phyloP scores from a whole-genome alignment of 2,329 filamentous ascomycete species.

The Fusarium compactum region DNA sequence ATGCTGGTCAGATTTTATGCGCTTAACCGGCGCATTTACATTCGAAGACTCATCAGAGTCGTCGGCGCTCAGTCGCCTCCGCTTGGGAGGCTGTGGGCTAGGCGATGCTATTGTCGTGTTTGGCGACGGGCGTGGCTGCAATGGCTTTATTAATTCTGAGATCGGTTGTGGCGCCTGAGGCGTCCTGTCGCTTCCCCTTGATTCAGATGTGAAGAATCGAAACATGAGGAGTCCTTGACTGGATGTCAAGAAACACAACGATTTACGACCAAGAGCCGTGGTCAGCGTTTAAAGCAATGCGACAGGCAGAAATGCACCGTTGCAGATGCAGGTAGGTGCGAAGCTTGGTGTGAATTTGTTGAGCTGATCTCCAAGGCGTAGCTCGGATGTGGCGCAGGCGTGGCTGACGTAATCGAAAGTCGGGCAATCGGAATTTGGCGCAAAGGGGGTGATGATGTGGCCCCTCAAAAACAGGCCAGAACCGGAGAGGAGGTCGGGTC shows the following conservation, averaged over 20 bases:
- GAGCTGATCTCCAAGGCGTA: slow-evolving; percentile 16
- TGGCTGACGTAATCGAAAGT: slow-evolving; percentile 54
- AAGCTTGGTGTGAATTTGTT: slow-evolving; percentile 25
- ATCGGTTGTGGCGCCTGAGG: slow-evolving; percentile 59
- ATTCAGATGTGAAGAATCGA: slow-evolving; percentile 70
- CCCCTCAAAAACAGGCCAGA: slow-evolving; percentile 48
- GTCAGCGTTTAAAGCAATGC: slow-evolving; percentile 32
- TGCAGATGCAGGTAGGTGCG: slow-evolving; percentile 13
- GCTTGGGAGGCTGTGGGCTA: slow-evolving; percentile 54
- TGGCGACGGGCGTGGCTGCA: slow-evolving; percentile 51
- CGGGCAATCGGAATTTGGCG: slow-evolving; percentile 47
- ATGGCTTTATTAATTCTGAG: slow-evolving; percentile 48
- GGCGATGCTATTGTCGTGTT: slow-evolving; percentile 43
- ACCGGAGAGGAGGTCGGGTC: slow-evolving; percentile 41
- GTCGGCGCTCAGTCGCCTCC: slow-evolving; percentile 54
- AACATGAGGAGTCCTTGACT: slow-evolving; percentile 67
- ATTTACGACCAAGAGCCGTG: slow-evolving; percentile 38
- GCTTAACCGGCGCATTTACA: slow-evolving; percentile 55
- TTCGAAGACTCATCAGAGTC: slow-evolving; percentile 46
- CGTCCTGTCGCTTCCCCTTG: slow-evolving; percentile 67
- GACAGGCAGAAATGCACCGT: slow-evolving; percentile 36
- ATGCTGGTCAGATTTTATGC: slow-evolving; percentile 54
- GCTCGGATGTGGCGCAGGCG: slow-evolving; percentile 34
- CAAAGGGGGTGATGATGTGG: slow-evolving; percentile 52
- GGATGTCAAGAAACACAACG: slow-evolving; percentile 37